Evolutionary conservation across 345 rosid species (phyloP).

Genomic region (Melaleuca quinquenervia): DNA sequence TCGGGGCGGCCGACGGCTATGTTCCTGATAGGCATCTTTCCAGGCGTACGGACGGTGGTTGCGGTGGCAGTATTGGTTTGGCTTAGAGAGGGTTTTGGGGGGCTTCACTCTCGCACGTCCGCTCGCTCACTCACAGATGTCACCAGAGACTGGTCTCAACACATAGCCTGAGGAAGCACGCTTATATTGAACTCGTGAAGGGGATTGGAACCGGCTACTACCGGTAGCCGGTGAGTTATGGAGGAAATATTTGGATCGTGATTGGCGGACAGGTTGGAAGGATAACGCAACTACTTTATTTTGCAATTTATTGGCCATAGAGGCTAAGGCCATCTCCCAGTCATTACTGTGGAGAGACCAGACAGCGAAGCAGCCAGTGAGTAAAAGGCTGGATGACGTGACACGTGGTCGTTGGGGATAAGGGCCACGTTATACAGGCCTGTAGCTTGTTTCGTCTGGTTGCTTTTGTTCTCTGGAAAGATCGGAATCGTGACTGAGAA

Average conservation of each 20-base stretch:
- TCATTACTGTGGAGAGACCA: background rate
- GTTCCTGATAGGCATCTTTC: conserved; percentile 72
- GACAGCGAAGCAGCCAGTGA: background rate
- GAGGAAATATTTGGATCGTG: conserved; percentile 1
- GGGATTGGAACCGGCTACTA: conserved; percentile 6
- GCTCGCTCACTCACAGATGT: background rate
- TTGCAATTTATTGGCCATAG: background rate
- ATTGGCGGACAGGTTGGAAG: conserved; percentile 8
- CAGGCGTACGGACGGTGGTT: background rate
- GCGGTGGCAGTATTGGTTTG: background rate
- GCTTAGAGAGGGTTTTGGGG: background rate
- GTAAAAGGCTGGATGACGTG: background rate
- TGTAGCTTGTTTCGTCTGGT: background rate
- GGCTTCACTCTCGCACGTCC: background rate
- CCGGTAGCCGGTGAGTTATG: conserved; percentile 19
- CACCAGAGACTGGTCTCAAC: conserved; percentile 4
- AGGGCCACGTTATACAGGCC: background rate
- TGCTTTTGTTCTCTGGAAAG: background rate
- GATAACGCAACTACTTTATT: background rate
- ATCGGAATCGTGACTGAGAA: background rate
- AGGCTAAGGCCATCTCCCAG: background rate
- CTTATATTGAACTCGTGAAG: conserved; percentile 17
- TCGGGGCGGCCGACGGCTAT: conserved; percentile 63
- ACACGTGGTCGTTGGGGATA: background rate
- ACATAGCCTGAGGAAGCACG: background rate